Evolutionary conservation across 2,329 filamentous ascomycete species (phyloP).

Genomic region (Fusarium keratoplasticum): DNA sequence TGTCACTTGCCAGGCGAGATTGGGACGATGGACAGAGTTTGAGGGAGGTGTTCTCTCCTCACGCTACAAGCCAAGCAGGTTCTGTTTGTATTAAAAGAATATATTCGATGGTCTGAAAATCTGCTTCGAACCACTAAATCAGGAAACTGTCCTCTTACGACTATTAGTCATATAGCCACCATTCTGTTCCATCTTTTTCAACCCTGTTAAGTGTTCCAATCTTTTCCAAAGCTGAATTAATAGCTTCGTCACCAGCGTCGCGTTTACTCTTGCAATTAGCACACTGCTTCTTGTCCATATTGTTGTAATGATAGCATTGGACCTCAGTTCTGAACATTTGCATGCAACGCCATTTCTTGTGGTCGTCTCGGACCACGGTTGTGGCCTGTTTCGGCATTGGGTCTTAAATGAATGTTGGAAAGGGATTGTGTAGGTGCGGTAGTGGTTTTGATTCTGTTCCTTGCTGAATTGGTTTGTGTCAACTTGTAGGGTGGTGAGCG

Average conservation of each 20-base stretch:
- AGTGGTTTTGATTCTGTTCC: not conserved
- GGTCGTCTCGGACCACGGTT: conserved; percentile 6
- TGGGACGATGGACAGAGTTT: not conserved
- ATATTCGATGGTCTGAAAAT: not conserved
- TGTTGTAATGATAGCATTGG: not conserved
- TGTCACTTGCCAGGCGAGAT: not conserved
- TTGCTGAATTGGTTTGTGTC: not conserved
- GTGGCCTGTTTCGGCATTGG: not conserved
- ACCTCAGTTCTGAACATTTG: not conserved
- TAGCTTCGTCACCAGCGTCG: conserved; percentile 24
- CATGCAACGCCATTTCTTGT: conserved; percentile 26
- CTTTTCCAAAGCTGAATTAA: conserved; percentile 23
- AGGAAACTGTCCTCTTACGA: not conserved
- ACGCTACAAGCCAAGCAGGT: not conserved
- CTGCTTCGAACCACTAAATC: not conserved
- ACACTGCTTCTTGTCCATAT: conserved; percentile 22
- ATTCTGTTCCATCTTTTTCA: conserved; percentile 20
- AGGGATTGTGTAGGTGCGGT: not conserved
- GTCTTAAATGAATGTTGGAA: not conserved
- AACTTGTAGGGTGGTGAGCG: not conserved
- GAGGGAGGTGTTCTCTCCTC: not conserved
- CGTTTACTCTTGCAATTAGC: conserved; percentile 27
- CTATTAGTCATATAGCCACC: conserved; percentile 13
- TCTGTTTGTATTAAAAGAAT: not conserved
- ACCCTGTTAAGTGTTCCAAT: conserved; percentile 24